A percentile compares a stretch with the other conserved stretches of the same genome.
These are phyloP conservation scores for Talaromyces pinophilus DNA, from an alignment of 2,329 filamentous ascomycete species.

Conservation along the genomic window DNA sequence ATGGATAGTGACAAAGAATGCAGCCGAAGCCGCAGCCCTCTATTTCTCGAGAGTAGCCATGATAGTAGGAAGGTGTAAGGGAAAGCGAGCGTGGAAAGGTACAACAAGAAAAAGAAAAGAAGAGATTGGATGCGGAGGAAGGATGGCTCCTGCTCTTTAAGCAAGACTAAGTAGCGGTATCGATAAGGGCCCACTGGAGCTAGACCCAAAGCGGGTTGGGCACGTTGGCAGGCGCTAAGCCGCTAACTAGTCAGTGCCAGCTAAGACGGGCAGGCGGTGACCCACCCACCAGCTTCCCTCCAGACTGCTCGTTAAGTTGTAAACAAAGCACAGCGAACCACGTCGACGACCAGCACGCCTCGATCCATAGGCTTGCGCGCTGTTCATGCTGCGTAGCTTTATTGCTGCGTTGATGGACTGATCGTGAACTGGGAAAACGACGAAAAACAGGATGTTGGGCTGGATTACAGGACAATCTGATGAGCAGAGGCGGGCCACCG, in stretches of 20 bases:
- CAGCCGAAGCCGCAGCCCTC: conserved; percentile 48
- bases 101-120: conserved; percentile 4
- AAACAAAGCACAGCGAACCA: conserved; percentile 40
- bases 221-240: background rate
- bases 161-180: conserved; percentile 23
- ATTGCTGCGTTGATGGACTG: conserved; percentile 24
- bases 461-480: conserved; percentile 39
- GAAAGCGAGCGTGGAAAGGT: conserved; percentile 14
- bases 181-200: conserved; percentile 22
- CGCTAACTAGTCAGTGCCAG: background rate
- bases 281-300: conserved; percentile 7
- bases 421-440: background rate
- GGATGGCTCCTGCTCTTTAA: background rate
- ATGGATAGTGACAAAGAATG: conserved; percentile 38
- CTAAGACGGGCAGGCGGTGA: conserved; percentile 23
- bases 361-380: conserved; percentile 13
- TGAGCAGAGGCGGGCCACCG: conserved; percentile 31
- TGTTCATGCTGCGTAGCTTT: conserved; percentile 18
- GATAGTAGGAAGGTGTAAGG: conserved; percentile 14
- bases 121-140: background rate
- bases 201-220: conserved; percentile 11
- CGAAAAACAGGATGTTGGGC: conserved; percentile 33
- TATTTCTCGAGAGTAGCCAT: conserved; percentile 38
- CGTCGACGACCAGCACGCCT: conserved; percentile 29
- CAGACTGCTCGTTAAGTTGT: conserved; percentile 23